Conservation (phyloP, 495 filamentous ascomycete genomes). For the Paragyromitra xinjiangensis region DNA sequence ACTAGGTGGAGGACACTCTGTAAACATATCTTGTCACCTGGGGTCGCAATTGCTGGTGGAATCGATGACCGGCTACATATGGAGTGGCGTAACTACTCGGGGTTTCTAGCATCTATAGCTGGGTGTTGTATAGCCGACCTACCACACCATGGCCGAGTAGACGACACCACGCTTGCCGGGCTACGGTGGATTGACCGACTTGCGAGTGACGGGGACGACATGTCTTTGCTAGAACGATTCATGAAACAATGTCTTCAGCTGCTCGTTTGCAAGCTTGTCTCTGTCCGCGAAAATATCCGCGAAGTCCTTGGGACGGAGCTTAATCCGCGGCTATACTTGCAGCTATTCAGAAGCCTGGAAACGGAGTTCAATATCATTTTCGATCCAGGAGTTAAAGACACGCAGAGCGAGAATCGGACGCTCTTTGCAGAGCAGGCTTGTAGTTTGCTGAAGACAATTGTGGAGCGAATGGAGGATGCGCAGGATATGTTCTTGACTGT, state of each 20-base stretch:
- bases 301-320: constrained; percentile 70
- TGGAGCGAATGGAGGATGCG: constrained; percentile 68
- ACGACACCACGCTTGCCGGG: constrained; percentile 67
- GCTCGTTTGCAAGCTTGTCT: constrained; percentile 69
- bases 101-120: constrained; percentile 72
- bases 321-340: constrained; percentile 67
- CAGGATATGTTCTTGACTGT: constrained; percentile 68
- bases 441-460: constrained; percentile 68
- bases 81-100: constrained; percentile 73
- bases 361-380: constrained; percentile 65
- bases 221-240: constrained; percentile 67
- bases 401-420: constrained; percentile 64
- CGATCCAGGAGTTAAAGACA: constrained; percentile 59
- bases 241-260: constrained; percentile 70
- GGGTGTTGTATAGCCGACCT: constrained; percentile 71
- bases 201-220: constrained; percentile 67
- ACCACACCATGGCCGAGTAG: constrained; percentile 58
- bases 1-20: constrained; percentile 68
- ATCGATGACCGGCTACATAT: constrained; percentile 66
- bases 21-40: constrained; percentile 66
- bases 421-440: constrained; percentile 73
- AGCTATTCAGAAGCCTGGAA: constrained; percentile 69
- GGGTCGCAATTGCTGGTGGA: constrained; percentile 59
- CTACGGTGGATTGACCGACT: constrained; percentile 71
- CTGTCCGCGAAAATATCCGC: constrained; percentile 69